These are phyloP conservation scores for Apophysomyces variabilis DNA, from an alignment of 371 early-diverging fungal genomes.

Conservation along the genomic window DNA sequence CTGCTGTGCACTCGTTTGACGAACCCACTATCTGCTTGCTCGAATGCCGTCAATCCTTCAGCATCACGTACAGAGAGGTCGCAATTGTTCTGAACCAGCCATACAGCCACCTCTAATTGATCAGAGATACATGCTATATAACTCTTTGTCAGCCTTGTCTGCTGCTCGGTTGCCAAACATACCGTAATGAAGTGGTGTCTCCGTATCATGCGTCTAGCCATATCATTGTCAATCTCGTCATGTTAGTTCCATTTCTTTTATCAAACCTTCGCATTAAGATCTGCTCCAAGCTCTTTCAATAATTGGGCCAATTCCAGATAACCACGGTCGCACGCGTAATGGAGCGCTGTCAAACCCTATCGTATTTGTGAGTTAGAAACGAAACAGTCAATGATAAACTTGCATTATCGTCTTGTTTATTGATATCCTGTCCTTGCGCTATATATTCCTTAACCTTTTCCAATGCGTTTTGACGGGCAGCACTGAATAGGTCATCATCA, in stretches of 20 bases:
- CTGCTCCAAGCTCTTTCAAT: conserved; percentile 40
- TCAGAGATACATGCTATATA: conserved; percentile 50
- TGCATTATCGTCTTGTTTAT: conserved; percentile 36
- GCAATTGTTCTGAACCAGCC: conserved; percentile 32
- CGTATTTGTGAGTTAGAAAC: not conserved
- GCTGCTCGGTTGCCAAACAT: not conserved
- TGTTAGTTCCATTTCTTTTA: not conserved
- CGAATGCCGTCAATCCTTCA: conserved; percentile 44
- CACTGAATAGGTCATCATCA: conserved; percentile 39
- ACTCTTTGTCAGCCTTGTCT: not conserved
- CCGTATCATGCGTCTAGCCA: conserved; percentile 35
- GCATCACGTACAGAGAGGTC: conserved; percentile 30
- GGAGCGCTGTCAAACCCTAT: conserved; percentile 47
- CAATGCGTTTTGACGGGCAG: conserved; percentile 31
- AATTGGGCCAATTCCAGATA: conserved; percentile 31
- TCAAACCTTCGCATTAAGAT: conserved; percentile 35
- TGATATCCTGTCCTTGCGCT: conserved; percentile 14
- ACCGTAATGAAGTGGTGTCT: conserved; percentile 54
- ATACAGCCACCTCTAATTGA: conserved; percentile 36
- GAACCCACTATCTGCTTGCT: conserved; percentile 36
- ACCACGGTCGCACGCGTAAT: conserved; percentile 52
- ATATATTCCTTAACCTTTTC: conserved; percentile 19
- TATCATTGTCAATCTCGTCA: not conserved
- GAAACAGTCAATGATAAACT: not conserved
- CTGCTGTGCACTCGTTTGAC: not conserved